Percentiles rank a stretch among this genome's conserved stretches.
Evolutionary conservation across 2,329 filamentous ascomycete genomes (phyloP).

Genomic region (Bimuria novae-zelandiae): DNA sequence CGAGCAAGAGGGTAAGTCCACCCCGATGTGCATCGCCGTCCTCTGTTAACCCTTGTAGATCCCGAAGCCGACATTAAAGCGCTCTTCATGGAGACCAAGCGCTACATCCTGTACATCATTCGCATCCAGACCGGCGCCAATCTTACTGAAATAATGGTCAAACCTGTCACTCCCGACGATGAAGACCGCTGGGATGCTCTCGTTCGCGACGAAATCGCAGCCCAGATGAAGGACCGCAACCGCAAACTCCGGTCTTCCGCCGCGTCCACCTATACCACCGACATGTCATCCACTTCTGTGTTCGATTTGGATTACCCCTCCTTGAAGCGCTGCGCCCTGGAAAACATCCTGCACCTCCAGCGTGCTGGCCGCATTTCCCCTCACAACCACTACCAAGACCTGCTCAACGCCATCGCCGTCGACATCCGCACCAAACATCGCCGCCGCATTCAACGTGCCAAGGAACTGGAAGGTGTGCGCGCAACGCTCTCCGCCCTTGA

Average conservation of each 20-base stretch:
- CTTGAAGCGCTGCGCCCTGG: constrained; percentile 87
- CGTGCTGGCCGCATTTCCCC: constrained; percentile 82
- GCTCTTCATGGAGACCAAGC: constrained; percentile 97
- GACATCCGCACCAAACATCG: constrained; percentile 98
- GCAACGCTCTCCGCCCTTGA: constrained; percentile 75
- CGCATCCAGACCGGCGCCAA: constrained; percentile 90
- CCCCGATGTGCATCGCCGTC: not conserved
- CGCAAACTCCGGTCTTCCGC: constrained; percentile 80
- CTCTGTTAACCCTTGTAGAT: constrained; percentile 57
- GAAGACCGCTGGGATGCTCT: constrained; percentile 85
- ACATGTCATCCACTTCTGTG: constrained; percentile 58
- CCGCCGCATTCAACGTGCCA: constrained; percentile 85
- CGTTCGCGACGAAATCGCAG: constrained; percentile 75
- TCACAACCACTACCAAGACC: constrained; percentile 92
- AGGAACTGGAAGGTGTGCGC: constrained; percentile 83
- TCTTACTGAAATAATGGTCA: constrained; percentile 93
- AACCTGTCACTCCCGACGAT: constrained; percentile 83
- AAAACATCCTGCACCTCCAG: constrained; percentile 91
- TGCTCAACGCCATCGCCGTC: constrained; percentile 95
- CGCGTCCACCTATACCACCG: constrained; percentile 73
- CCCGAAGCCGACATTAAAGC: constrained; percentile 91
- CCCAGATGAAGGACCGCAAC: constrained; percentile 48
- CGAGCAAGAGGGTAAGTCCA: constrained; percentile 69
- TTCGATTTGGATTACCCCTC: constrained; percentile 92
- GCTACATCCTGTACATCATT: constrained; percentile 96